Evolutionary conservation across 192 early-diverging fungal species (phyloP).

Genomic region (Gryganskiella cystojenkinii): DNA sequence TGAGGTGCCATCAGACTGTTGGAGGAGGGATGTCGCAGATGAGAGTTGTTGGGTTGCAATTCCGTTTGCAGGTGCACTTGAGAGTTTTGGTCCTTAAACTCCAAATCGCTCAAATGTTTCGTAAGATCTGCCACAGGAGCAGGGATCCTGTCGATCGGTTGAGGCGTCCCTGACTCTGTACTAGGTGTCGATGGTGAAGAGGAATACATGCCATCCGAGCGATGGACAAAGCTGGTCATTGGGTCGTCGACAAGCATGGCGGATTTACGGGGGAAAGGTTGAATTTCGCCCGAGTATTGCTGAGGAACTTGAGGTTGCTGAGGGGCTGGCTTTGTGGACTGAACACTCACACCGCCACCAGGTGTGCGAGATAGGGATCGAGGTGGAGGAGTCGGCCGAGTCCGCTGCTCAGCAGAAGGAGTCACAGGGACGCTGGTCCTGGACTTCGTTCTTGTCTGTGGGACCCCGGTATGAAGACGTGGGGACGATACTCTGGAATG

Average conservation of each 20-base stretch:
- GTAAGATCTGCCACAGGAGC: constrained; percentile 49
- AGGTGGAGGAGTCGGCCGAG: constrained; percentile 22
- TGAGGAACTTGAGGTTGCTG: constrained; percentile 22
- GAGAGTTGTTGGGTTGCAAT: constrained; percentile 2
- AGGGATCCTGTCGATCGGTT: constrained; percentile 9
- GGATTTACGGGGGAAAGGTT: constrained; percentile 20
- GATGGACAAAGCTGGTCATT: constrained; percentile 19
- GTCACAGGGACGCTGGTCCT: constrained; percentile 22
- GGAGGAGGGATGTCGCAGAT: constrained; percentile 27
- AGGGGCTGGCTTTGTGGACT: background rate
- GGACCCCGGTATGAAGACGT: constrained; percentile 15
- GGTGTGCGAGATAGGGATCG: constrained; percentile 37
- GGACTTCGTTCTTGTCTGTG: constrained; percentile 22
- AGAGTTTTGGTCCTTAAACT: constrained; percentile 34
- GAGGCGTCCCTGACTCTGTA: constrained; percentile 21
- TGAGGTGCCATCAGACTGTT: constrained; percentile 7
- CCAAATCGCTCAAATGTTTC: constrained; percentile 41
- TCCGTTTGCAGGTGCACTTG: constrained; percentile 1
- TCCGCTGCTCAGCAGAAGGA: constrained; percentile 14
- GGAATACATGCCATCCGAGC: constrained; percentile 15
- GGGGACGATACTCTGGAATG: constrained; percentile 26
- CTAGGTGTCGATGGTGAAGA: constrained; percentile 25
- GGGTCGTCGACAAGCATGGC: constrained; percentile 19
- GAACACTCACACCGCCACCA: constrained; percentile 1
- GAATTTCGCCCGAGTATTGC: constrained; percentile 37